These are phyloP conservation scores for Dinochytrium kinnereticum DNA, from an alignment of 371 early-diverging fungal genomes.

Conservation along the genomic window DNA sequence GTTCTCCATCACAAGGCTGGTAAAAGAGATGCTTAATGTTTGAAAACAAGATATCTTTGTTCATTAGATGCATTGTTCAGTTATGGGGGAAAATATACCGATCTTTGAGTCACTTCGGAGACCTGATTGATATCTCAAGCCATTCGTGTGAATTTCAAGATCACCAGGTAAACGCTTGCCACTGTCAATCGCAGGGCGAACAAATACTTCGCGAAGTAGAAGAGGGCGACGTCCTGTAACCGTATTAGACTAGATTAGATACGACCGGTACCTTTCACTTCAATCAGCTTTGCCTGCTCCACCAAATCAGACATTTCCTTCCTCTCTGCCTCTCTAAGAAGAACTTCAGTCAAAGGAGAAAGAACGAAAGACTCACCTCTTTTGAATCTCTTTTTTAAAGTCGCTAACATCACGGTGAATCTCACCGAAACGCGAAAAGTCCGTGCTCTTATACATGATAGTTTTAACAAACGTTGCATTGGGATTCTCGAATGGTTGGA, in stretches of 20 bases:
- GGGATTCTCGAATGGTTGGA: constrained; percentile 84
- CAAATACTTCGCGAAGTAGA: constrained; percentile 86
- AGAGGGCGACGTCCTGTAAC: constrained; percentile 66
- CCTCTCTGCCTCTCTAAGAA: constrained; percentile 88
- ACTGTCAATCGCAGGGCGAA: constrained; percentile 72
- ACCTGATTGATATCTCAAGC: constrained; percentile 86
- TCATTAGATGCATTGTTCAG: constrained; percentile 8
- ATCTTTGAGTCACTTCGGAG: constrained; percentile 82
- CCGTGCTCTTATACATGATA: constrained; percentile 88
- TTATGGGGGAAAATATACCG: constrained; percentile 50
- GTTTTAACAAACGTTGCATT: constrained; percentile 91
- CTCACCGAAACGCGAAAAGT: constrained; percentile 82
- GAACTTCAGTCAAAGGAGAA: background rate
- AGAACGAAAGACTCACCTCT: constrained; percentile 31
- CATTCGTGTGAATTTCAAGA: constrained; percentile 93
- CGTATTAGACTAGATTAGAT: background rate
- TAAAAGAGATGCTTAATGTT: constrained; percentile 99
- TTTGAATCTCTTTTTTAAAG: constrained; percentile 79
- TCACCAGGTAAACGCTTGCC: constrained; percentile 91
- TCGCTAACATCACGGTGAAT: constrained; percentile 83
- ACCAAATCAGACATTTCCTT: constrained; percentile 96
- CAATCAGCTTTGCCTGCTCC: constrained; percentile 88
- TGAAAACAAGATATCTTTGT: constrained; percentile 89
- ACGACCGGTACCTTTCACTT: constrained; percentile 63
- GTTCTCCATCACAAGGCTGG: constrained; percentile 97